These are phyloP conservation scores for Quercus rubra DNA, from an alignment of 306 rosid species.

Conservation along the genomic window DNA sequence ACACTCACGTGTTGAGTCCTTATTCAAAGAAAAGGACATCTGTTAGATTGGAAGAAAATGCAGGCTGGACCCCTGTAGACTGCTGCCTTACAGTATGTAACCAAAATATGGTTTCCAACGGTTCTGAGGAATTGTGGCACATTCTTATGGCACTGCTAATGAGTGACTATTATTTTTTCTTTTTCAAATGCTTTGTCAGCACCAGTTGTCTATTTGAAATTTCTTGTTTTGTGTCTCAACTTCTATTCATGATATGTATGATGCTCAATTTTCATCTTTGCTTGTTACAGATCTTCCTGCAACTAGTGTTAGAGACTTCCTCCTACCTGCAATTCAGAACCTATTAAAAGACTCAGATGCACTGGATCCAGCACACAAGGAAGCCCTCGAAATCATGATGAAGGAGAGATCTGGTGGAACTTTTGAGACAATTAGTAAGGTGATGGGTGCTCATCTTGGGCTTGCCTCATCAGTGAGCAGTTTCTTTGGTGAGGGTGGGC, in stretches of 20 bases:
- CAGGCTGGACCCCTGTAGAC: no score
- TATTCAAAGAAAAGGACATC: no score
- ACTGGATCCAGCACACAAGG: constrained; percentile 96
- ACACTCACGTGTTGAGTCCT: no score
- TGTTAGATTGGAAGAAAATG: no score
- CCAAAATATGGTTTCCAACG: no score
- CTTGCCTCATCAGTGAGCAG: constrained; percentile 78
- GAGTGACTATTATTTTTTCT: background rate
- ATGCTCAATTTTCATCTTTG: constrained; percentile 5
- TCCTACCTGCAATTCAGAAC: constrained; percentile 84
- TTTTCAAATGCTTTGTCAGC: background rate
- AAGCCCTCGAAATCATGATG: constrained; percentile 94
- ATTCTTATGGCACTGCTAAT: background rate
- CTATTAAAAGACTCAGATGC: constrained; percentile 73
- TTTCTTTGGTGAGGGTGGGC: constrained; percentile 87
- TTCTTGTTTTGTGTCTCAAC: background rate
- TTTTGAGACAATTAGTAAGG: constrained; percentile 81
- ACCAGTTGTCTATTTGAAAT: background rate
- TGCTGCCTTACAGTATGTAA: background rate
- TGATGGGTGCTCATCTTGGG: constrained; percentile 89
- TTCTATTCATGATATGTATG: background rate
- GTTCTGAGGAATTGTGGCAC: no score
- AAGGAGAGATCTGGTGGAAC: constrained; percentile 96
- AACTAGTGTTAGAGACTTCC: constrained; percentile 65
- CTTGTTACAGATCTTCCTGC: constrained; percentile 66